Base-by-base conservation (phyloP, 2,329 filamentous ascomycete species). In the Didymella pomorum region DNA sequence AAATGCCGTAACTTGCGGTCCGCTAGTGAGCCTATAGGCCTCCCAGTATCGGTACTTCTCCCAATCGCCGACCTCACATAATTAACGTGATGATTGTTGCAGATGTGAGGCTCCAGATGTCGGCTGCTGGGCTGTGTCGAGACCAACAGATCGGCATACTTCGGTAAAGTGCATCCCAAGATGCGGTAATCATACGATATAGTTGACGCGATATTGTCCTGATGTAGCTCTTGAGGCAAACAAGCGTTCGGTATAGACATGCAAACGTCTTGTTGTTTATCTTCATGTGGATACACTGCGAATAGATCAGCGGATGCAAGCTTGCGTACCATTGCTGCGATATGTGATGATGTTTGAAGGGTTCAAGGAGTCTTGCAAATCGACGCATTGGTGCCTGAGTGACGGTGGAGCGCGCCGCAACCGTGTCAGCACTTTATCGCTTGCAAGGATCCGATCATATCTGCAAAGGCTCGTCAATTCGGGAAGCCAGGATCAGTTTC, bases 341-440 rank as follows among this genome's bases (percentile, higher is more conserved):
- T 42, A 33, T 12, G 20, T 14, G 39, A 31, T 35, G 20, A 25
- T 7, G 41, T 25, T 47, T 37, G 39, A 18, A 10, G 11, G 33
- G 10, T 7, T 21, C 9, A 20, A 35, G 16, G 9, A 43, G 4
- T 18, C 18, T 20, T 48, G 39, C 39, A 33, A 33, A 39, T 43
- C 28, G 4, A 43, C 37, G 54, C 35, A 43, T 46, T 46, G 33
- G 12, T 47, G 28, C 49, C 41, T 49, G 14, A 39, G 18, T 23
- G 28, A 45, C 16, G n/a, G 18, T 39, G 28, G 28, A 45, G 41
- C 41, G 23, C 53, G 46, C 53, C 23, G 45, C 31, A 31, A 12
- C 45, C 16, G 31, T 51, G 41, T 50, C 26, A 42, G 45, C 51
- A 51, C 39, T 41, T 50, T 50, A 58, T 58, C 50, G 50, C 41